These are phyloP conservation scores for Kalaharituber pfeilii DNA, from an alignment of 2,329 filamentous ascomycete genomes.

Conservation along the genomic window DNA sequence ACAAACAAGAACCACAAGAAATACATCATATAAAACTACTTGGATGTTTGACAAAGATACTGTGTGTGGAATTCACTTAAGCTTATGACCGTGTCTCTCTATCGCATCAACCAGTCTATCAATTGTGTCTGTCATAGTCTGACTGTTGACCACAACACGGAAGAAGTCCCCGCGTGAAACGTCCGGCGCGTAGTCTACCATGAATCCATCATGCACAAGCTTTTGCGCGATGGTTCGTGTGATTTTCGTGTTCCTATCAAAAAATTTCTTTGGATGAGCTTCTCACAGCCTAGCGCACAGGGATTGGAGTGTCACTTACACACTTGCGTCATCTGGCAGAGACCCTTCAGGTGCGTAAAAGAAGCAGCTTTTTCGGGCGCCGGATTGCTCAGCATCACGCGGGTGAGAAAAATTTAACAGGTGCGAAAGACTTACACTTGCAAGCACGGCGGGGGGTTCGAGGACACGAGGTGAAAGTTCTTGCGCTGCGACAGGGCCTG, in stretches of 20 bases:
- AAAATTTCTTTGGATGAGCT: background rate
- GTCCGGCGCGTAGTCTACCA: slow-evolving; percentile 39
- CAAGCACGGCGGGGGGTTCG: slow-evolving; percentile 66
- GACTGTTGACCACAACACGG: slow-evolving; percentile 48
- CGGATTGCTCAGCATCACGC: slow-evolving; percentile 1
- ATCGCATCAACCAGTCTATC: slow-evolving; percentile 45
- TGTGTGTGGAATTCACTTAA: background rate
- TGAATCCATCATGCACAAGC: slow-evolving; percentile 44
- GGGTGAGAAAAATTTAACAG: slow-evolving; percentile 1
- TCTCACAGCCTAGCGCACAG: background rate
- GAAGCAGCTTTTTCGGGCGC: too few species aligned
- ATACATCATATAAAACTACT: too few species aligned
- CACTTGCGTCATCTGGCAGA: slow-evolving; percentile 23
- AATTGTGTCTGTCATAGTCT: slow-evolving; percentile 41
- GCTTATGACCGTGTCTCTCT: slow-evolving; percentile 27
- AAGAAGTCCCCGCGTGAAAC: slow-evolving; percentile 47
- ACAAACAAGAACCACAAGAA: too few species aligned
- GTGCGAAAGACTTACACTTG: slow-evolving; percentile 40
- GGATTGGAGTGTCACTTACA: slow-evolving; percentile 7
- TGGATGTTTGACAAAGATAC: too few species aligned
- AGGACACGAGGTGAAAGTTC: slow-evolving; percentile 54
- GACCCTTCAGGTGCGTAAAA: slow-evolving; percentile 51
- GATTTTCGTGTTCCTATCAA: slow-evolving; percentile 33
- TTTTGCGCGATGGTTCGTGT: slow-evolving; percentile 39
- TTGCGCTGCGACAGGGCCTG: slow-evolving; percentile 36